phyloP scores from a whole-genome alignment of 768 basidiomycete genomes.

The Kwoniella dendrophila region DNA sequence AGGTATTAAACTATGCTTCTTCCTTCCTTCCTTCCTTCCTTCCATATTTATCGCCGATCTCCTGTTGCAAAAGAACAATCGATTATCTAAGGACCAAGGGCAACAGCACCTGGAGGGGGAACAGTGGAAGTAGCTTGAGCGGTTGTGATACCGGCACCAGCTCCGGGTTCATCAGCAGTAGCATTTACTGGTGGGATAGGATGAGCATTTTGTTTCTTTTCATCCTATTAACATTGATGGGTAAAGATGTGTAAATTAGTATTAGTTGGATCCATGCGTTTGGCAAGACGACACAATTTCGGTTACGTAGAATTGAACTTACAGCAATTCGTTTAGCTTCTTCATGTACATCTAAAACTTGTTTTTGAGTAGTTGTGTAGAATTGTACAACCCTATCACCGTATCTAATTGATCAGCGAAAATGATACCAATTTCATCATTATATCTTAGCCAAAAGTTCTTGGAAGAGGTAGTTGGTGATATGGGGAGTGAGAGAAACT shows the following conservation, averaged over 20 bases:
- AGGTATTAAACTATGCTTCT: neutral
- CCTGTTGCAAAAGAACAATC: neutral
- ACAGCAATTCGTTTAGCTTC: conserved; percentile 81
- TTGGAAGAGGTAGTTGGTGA: neutral
- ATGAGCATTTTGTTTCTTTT: conserved; percentile 38
- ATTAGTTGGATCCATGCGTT: neutral
- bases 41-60: neutral
- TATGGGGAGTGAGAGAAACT: conserved; percentile 19
- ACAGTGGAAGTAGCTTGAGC: conserved; percentile 21
- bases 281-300: too few species aligned
- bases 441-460: neutral
- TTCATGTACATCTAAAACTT: conserved; percentile 87
- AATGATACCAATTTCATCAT: conserved; percentile 2
- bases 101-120: conserved; percentile 15
- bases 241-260: neutral
- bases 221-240: too few species aligned
- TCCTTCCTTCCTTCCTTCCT: neutral
- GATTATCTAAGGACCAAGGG: conserved; percentile 9
- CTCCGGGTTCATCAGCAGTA: conserved; percentile 23
- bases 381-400: conserved; percentile 64
- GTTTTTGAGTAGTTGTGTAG: conserved; percentile 86
- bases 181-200: conserved; percentile 17
- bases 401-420: conserved; percentile 18
- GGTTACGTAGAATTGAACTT: conserved; percentile 25
- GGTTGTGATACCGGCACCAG: conserved; percentile 21